These are phyloP conservation scores for Termitomyces bulborhizus DNA, from an alignment of 768 basidiomycete genomes.

Conservation along the genomic window DNA sequence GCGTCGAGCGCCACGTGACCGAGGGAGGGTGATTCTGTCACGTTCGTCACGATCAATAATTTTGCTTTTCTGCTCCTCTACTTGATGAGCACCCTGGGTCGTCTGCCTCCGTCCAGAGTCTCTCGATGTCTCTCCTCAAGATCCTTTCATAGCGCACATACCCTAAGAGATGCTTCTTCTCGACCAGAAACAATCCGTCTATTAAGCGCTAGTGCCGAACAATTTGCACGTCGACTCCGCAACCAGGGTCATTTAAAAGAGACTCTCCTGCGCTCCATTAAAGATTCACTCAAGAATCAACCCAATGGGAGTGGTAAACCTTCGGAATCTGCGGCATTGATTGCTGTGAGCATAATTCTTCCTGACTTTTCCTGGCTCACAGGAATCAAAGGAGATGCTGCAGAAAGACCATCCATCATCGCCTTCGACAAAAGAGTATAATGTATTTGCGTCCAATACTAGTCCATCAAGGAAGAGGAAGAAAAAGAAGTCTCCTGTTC, in stretches of 20 bases:
- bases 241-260: background rate
- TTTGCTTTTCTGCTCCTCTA: background rate
- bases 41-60: slow-evolving; percentile 3
- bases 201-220: background rate
- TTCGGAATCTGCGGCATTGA: background rate
- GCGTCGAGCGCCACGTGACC: background rate
- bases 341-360: background rate
- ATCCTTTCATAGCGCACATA: background rate
- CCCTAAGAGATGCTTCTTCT: too few species aligned
- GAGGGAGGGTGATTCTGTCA: background rate
- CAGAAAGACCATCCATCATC: background rate
- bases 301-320: background rate
- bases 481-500: background rate
- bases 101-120: background rate
- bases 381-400: background rate
- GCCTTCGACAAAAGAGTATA: too few species aligned
- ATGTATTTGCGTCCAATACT: too few species aligned
- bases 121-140: background rate
- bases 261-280: background rate
- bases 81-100: slow-evolving; percentile 2
- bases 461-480: background rate
- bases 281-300: background rate
- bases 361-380: background rate
- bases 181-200: background rate
- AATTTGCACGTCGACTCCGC: background rate